These are phyloP conservation scores for Claviceps quebecensis DNA, from an alignment of 2,329 filamentous ascomycete species.

Conservation along the genomic window DNA sequence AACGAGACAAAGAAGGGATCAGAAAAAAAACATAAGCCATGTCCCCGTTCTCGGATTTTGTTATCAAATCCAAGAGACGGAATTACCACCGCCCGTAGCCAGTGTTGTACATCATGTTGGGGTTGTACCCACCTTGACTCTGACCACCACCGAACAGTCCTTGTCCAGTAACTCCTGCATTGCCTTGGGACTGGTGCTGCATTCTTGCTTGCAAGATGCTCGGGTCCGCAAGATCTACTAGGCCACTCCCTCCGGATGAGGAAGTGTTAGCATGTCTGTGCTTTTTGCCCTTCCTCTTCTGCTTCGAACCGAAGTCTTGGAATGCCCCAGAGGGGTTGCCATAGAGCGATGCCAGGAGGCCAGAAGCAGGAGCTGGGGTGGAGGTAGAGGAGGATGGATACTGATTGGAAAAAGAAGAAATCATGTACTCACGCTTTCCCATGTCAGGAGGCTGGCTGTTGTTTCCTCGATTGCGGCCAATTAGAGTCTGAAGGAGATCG, in stretches of 20 bases:
- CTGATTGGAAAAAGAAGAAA: slow-evolving; percentile 83
- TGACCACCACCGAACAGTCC: slow-evolving; percentile 79
- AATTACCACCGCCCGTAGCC: slow-evolving; percentile 55
- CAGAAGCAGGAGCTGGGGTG: slow-evolving; percentile 76
- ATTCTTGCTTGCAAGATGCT: slow-evolving; percentile 97
- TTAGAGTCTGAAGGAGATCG: slow-evolving; percentile 62
- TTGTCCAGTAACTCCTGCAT: slow-evolving; percentile 61
- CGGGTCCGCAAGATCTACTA: slow-evolving; percentile 99
- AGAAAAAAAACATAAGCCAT: slow-evolving; percentile 11
- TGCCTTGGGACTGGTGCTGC: slow-evolving; percentile 74
- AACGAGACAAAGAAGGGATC: slow-evolving; percentile 5
- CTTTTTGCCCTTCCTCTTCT: slow-evolving; percentile 99
- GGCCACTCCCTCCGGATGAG: slow-evolving; percentile 96
- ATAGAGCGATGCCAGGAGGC: slow-evolving; percentile 85
- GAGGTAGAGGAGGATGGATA: slow-evolving; percentile 70
- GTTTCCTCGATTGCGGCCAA: slow-evolving; percentile 55
- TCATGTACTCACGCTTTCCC: slow-evolving; percentile 97
- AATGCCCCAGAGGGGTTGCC: slow-evolving; percentile 72
- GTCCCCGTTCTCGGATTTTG: not conserved
- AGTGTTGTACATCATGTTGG: slow-evolving; percentile 68
- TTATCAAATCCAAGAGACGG: not conserved
- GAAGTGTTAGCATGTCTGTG: slow-evolving; percentile 99
- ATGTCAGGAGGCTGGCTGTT: slow-evolving; percentile 65
- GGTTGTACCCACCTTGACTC: slow-evolving; percentile 90
- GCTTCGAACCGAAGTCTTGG: slow-evolving; percentile 88